Percentiles rank a stretch among this genome's conserved stretches.
Conservation (phyloP, 225 moss, liverwort and hornwort genomes). For the Pleurozium schreberi region DNA sequence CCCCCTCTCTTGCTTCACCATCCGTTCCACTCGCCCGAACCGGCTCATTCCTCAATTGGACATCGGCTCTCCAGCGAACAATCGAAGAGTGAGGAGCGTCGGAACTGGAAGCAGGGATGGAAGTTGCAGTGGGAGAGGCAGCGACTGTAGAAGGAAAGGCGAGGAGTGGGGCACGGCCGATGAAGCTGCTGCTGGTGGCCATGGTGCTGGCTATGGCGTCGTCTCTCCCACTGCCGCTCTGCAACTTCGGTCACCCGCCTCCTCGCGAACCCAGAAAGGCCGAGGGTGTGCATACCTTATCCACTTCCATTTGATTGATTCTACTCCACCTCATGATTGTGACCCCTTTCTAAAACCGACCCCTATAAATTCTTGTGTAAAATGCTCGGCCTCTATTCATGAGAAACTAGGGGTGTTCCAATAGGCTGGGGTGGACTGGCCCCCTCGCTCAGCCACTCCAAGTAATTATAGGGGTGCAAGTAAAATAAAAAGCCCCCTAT, state of each 20-base stretch:
- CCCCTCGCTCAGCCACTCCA: too few species aligned
- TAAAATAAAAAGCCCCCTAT: too few species aligned
- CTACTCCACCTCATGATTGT: not conserved
- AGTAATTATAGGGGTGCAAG: too few species aligned
- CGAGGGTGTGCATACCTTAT: not conserved
- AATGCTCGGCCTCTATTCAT: not conserved
- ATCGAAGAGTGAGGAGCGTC: not conserved
- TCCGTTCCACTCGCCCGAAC: not conserved
- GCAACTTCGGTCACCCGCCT: not conserved
- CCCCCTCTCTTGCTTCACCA: not conserved
- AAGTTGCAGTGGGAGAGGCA: not conserved
- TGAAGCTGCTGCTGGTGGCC: not conserved
- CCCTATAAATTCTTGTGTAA: not conserved
- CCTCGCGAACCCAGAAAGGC: not conserved
- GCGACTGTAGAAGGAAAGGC: not conserved
- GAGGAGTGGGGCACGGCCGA: not conserved
- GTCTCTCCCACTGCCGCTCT: not conserved
- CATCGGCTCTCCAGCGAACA: not conserved
- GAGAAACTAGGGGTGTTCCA: not conserved
- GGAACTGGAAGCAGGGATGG: not conserved
- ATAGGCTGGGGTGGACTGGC: too few species aligned
- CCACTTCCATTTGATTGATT: not conserved
- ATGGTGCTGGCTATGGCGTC: slow-evolving; percentile 25
- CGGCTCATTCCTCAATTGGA: not conserved
- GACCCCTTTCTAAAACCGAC: not conserved